Evolutionary conservation across 108 stramenopile genomes (phyloP).

Genomic region (Nannochloropsis salina): DNA sequence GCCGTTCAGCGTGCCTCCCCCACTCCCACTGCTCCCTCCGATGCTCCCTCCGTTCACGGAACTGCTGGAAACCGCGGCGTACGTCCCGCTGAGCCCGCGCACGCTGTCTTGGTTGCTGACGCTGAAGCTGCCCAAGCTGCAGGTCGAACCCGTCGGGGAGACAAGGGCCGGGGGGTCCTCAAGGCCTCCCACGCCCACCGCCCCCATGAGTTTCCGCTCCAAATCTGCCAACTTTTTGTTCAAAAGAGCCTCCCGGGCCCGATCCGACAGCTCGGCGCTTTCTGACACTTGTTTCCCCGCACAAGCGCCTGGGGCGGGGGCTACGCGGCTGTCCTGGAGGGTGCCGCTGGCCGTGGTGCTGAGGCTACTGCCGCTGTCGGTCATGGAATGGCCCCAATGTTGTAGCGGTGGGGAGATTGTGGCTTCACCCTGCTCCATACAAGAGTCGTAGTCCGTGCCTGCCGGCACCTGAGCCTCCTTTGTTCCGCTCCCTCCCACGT

Average conservation of each 20-base stretch:
- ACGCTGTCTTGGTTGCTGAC: slow-evolving; percentile 4
- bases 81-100: background rate
- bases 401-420: background rate
- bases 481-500: no score
- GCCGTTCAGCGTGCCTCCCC: background rate
- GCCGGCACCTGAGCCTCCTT: no score
- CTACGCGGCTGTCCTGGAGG: background rate
- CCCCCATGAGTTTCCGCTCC: background rate
- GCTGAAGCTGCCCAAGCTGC: background rate
- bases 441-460: background rate
- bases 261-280: background rate
- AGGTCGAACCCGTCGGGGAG: background rate
- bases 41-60: background rate
- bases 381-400: background rate
- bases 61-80: background rate
- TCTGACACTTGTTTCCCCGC: background rate
- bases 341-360: background rate
- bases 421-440: background rate
- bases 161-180: background rate
- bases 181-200: background rate
- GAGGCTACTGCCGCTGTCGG: background rate
- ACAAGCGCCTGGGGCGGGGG: no score
- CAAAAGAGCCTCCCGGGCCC: background rate
- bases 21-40: background rate
- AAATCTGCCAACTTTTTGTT: slow-evolving; percentile 3